Conservation (phyloP, 805 yeast genomes). For the Diddensiella santjacobensis region DNA sequence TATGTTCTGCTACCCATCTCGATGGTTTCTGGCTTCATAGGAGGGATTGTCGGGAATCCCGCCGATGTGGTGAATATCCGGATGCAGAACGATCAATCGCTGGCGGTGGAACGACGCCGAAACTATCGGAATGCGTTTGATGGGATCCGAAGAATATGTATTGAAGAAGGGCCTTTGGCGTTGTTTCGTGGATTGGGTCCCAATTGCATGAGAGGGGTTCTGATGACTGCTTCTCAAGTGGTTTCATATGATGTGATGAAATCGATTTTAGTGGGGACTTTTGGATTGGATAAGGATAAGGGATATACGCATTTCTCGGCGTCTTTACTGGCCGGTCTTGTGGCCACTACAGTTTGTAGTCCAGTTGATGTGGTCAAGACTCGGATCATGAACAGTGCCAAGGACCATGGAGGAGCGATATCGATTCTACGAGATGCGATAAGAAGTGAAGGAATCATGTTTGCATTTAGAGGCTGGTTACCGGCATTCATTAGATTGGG, state of each 20-base stretch:
- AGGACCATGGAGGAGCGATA: conserved; percentile 42
- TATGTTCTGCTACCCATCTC: conserved; percentile 65
- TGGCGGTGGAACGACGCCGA: conserved; percentile 62
- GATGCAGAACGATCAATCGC: conserved; percentile 82
- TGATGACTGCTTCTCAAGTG: conserved; percentile 89
- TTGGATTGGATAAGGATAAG: conserved; percentile 54
- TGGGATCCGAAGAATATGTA: conserved; percentile 58
- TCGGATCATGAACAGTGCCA: conserved; percentile 67
- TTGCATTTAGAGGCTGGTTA: conserved; percentile 88
- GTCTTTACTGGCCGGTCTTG: conserved; percentile 75
- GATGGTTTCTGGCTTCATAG: conserved; percentile 80
- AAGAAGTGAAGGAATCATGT: conserved; percentile 65
- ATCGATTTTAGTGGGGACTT: conserved; percentile 46
- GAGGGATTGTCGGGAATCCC: conserved; percentile 85
- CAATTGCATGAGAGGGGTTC: conserved; percentile 71
- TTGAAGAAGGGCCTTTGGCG: conserved; percentile 56
- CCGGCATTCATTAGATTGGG: conserved; percentile 85
- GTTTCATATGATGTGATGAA: conserved; percentile 82
- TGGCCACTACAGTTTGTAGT: conserved; percentile 88
- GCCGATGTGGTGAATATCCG: conserved; percentile 83
- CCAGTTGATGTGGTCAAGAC: conserved; percentile 92
- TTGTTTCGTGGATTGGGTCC: conserved; percentile 74
- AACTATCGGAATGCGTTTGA: conserved; percentile 75
- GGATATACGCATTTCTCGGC: conserved; percentile 75
- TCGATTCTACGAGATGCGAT: conserved; percentile 53